Evolutionary conservation across 345 rosid genomes (phyloP).

Genomic region (Rubroshorea leprosula): DNA sequence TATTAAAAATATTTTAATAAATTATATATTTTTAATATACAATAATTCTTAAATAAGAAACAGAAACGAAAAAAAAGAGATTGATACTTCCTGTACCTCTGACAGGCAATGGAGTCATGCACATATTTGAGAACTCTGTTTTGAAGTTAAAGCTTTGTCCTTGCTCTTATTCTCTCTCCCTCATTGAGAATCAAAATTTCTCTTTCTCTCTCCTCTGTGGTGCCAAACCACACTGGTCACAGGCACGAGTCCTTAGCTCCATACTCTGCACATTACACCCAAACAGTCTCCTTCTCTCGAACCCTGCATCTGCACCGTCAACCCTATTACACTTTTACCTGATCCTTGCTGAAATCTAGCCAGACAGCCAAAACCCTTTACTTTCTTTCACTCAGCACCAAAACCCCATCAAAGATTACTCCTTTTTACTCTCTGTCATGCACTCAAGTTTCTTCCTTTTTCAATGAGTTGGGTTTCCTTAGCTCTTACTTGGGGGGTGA

Average conservation of each 20-base stretch:
- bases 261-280: neutral
- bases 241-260: too few species aligned
- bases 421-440: slow-evolving; percentile 14
- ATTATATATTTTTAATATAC: too few species aligned
- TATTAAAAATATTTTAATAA: too few species aligned
- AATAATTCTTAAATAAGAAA: neutral
- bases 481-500: slow-evolving; percentile 16
- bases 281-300: neutral
- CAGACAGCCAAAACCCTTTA: slow-evolving; percentile 16
- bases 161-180: slow-evolving; percentile 10
- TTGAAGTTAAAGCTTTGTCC: slow-evolving; percentile 17
- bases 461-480: slow-evolving; percentile 30
- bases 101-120: slow-evolving; percentile 34
- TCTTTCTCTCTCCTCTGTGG: neutral
- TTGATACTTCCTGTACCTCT: slow-evolving; percentile 20
- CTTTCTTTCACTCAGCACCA: slow-evolving; percentile 1
- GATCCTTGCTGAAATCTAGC: slow-evolving; percentile 14
- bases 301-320: neutral
- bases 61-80: slow-evolving; percentile 3
- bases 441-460: slow-evolving; percentile 20
- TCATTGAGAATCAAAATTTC: neutral
- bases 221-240: neutral
- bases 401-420: neutral
- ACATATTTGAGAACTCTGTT: slow-evolving; percentile 10
- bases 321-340: neutral